Percentiles rank a stretch among this genome's conserved stretches.
Conservation (phyloP, 2,329 filamentous ascomycete genomes). For the Fusarium protoensiforme region DNA sequence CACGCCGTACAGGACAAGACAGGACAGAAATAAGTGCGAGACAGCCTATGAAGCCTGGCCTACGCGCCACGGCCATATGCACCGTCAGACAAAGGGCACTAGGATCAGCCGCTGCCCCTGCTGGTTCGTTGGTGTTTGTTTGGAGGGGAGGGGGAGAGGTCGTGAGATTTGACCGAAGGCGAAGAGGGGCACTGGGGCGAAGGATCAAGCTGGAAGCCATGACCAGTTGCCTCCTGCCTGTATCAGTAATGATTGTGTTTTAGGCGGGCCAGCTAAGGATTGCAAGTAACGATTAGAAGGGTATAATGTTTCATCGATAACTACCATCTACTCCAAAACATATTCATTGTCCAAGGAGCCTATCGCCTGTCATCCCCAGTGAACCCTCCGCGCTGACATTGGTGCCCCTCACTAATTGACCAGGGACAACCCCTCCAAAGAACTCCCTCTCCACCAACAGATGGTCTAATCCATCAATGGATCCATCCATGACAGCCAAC, state of each 20-base stretch:
- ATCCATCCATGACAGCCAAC: background rate
- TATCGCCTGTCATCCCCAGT: background rate
- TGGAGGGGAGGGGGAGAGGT: background rate
- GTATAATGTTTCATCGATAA: background rate
- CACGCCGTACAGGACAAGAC: background rate
- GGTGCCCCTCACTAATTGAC: background rate
- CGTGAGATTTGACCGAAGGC: background rate
- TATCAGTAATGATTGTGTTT: background rate
- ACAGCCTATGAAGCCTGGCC: slow-evolving; percentile 9
- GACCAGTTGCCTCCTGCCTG: background rate
- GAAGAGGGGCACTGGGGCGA: background rate
- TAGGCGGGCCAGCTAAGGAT: background rate
- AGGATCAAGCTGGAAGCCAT: background rate
- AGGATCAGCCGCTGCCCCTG: slow-evolving; percentile 4
- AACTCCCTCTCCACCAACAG: background rate
- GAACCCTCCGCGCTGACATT: background rate
- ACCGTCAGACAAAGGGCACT: slow-evolving; percentile 11
- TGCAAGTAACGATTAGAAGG: background rate
- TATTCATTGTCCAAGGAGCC: background rate
- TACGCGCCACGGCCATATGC: slow-evolving; percentile 13
- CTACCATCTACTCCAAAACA: background rate
- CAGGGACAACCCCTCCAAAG: background rate
- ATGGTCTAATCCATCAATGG: background rate
- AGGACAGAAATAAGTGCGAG: background rate
- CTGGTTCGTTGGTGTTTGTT: slow-evolving; percentile 7